phyloP scores from a whole-genome alignment of 1,139 yeast genomes.

The Torulaspora globosa region DNA sequence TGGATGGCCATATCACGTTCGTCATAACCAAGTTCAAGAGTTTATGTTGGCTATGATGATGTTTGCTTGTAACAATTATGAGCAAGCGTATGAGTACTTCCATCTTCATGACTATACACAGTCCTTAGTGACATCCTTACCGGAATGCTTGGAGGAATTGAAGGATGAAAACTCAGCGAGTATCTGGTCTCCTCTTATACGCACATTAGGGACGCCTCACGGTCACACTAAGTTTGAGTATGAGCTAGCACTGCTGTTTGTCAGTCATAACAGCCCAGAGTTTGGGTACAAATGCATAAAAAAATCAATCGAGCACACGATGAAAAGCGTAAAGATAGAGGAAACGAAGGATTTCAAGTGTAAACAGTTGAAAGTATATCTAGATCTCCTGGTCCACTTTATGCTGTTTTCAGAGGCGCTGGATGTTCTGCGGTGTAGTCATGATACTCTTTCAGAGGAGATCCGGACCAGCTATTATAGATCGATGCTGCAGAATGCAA shows the following conservation, averaged over 20 bases:
- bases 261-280: slow-evolving; percentile 18
- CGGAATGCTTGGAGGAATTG: slow-evolving; percentile 21
- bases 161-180: slow-evolving; percentile 12
- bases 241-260: slow-evolving; percentile 25
- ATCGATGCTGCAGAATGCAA: slow-evolving; percentile 26
- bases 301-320: slow-evolving; percentile 30
- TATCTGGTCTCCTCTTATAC: slow-evolving; percentile 28
- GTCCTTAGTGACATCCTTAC: slow-evolving; percentile 16
- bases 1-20: slow-evolving; percentile 23
- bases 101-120: slow-evolving; percentile 25
- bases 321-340: slow-evolving; percentile 20
- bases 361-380: slow-evolving; percentile 28
- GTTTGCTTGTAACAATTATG: slow-evolving; percentile 28
- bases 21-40: slow-evolving; percentile 24
- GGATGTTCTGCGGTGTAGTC: slow-evolving; percentile 33
- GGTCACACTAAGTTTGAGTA: slow-evolving; percentile 21
- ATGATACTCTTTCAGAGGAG: slow-evolving; percentile 19
- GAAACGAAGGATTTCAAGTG: slow-evolving; percentile 25
- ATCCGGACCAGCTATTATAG: slow-evolving; percentile 27
- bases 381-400: slow-evolving; percentile 29
- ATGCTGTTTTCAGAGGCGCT: slow-evolving; percentile 30
- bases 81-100: slow-evolving; percentile 28
- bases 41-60: slow-evolving; percentile 30
- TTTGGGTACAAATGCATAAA: slow-evolving; percentile 30
- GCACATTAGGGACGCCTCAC: slow-evolving; percentile 18